Evolutionary conservation across 2,329 filamentous ascomycete genomes (phyloP).

Genomic region (Blastomyces percursus): DNA sequence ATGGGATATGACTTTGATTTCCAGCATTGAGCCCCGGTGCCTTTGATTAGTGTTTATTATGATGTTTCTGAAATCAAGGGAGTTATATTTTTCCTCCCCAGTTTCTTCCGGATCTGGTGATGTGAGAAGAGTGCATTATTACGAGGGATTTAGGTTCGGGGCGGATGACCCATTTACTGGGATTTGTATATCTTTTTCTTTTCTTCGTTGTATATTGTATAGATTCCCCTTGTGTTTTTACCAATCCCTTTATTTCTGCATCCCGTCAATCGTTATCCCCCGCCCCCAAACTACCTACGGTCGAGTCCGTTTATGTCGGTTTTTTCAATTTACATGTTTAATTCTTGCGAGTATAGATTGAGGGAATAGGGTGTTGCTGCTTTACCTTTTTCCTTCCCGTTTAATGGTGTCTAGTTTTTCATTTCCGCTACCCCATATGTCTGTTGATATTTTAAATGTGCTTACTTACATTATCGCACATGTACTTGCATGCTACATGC

Average conservation of each 20-base stretch:
- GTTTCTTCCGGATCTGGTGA: too few species aligned
- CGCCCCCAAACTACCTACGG: not conserved
- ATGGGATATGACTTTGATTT: slow-evolving; percentile 12
- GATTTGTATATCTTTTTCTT: not conserved
- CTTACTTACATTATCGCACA: not conserved
- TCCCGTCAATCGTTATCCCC: too few species aligned
- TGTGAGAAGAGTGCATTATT: not conserved
- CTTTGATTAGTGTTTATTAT: not conserved
- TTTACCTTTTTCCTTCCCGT: not conserved
- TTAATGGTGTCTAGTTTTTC: not conserved
- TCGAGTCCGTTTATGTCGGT: not conserved
- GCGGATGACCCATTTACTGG: too few species aligned
- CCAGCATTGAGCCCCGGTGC: not conserved
- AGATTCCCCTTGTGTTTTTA: too few species aligned
- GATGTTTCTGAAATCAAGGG: not conserved
- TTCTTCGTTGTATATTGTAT: not conserved
- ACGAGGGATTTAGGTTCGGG: not conserved
- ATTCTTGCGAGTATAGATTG: not conserved
- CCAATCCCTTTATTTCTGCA: too few species aligned
- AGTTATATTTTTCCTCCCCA: too few species aligned
- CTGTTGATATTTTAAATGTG: not conserved
- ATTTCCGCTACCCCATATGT: not conserved
- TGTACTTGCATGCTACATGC: too few species aligned
- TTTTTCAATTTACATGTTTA: not conserved
- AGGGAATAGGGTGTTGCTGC: not conserved